phyloP scores from a whole-genome alignment of 306 rosid genomes.

The Hylodesmum podocarpum region DNA sequence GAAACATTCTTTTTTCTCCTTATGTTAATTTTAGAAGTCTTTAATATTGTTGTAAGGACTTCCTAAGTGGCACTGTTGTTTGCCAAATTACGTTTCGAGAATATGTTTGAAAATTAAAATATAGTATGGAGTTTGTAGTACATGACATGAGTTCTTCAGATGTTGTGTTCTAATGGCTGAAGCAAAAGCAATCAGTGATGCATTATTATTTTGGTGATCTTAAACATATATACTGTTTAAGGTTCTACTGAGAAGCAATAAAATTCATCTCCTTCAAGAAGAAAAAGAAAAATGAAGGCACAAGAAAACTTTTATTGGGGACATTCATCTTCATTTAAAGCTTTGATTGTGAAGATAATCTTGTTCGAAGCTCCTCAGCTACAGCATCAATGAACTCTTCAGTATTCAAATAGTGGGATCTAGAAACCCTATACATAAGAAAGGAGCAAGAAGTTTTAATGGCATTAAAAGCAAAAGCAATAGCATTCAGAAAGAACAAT shows the following conservation, averaged over 20 bases:
- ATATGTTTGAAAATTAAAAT: too few species aligned
- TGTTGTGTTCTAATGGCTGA: background rate
- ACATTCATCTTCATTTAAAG: conserved; percentile 30
- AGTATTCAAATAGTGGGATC: conserved; percentile 78
- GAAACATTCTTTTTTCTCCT: too few species aligned
- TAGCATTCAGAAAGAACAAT: conserved; percentile 16
- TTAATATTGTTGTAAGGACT: too few species aligned
- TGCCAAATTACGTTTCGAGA: too few species aligned
- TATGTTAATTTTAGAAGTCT: too few species aligned
- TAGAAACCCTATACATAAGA: conserved; percentile 56
- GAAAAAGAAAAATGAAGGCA: background rate
- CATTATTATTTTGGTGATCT: background rate
- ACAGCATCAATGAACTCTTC: conserved; percentile 95
- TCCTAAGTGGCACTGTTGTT: too few species aligned
- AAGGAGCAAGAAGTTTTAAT: conserved; percentile 6
- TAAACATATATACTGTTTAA: background rate
- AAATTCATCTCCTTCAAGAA: background rate
- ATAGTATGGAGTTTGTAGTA: too few species aligned
- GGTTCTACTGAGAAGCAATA: background rate
- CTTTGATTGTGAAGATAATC: conserved; percentile 43
- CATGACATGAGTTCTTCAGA: too few species aligned
- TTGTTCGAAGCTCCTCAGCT: conserved; percentile 54
- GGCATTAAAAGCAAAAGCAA: background rate
- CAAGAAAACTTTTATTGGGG: background rate
- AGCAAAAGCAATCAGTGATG: background rate